Base-by-base conservation (phyloP, 2,329 filamentous ascomycete species). In the Amylocarpus encephaloides region DNA sequence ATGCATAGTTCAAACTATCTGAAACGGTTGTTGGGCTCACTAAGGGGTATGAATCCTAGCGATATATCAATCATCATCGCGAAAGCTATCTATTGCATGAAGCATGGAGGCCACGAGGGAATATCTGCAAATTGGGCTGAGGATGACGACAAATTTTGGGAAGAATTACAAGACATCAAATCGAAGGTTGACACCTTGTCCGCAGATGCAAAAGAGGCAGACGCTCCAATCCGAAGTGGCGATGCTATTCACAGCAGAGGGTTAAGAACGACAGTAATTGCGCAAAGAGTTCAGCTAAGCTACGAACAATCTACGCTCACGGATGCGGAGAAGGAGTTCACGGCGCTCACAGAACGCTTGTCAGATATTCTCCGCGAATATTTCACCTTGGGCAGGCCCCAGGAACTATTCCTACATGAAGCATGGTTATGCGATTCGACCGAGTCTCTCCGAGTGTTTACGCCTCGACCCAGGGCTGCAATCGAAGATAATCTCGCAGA, bases 211-310 rank as follows among this genome's bases (percentile, higher is more conserved):
- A 65, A 73, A 41, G 66, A 71, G 40, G 64, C 70, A 3, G 70
- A 73, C 9, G 72, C 71, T 34, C 68, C 73, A 3, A 74, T 94
- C 29, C 82, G 83, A 54, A 94, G 84, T 68, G 85, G 84, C 64
- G 86, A 93, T 66, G 84, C 84, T 59, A 76, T 85, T 10, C 83
- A 85, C 56, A 79, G 78, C 68, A 83, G 81, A 56, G 81, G 85
- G 39, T 69, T 88, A 36, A 77, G 88, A 40, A 88, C 87, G 1
- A 92, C 88, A 0, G 80, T 92, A 30, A 81, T 92, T 45, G 86
- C 86, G 13, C 86, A 92, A 63, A 86, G 87, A 64, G 86, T 93
- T 15, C 83, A 90, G 62, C 74, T 93, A 36, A 88, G 85, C 68
- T 85, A 82, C 55, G 83, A 90, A 64, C 83, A 83, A 57, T 82